Evolutionary conservation across 176 grass and related monocot species (phyloP).

Genomic region (Rhynchospora breviuscula): DNA sequence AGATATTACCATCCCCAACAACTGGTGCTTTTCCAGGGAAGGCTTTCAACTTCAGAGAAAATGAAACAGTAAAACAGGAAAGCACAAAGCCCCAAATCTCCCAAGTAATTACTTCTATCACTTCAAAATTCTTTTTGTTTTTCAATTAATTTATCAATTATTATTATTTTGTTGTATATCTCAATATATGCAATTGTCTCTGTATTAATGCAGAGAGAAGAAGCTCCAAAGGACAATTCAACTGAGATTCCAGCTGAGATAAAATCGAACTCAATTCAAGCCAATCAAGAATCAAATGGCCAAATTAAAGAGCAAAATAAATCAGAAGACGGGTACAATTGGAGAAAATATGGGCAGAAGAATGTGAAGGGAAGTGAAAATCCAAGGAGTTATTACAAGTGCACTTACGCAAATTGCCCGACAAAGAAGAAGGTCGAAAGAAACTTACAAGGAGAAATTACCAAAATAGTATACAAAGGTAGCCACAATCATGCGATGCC

Average conservation of each 20-base stretch:
- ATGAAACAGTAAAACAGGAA: conserved; percentile 43
- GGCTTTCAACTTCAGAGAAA: conserved; percentile 47
- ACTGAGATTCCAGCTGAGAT: conserved; percentile 6
- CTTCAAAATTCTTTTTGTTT: not conserved
- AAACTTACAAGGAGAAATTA: conserved; percentile 68
- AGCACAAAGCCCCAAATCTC: conserved; percentile 19
- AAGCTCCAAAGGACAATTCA: not conserved
- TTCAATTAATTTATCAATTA: not conserved
- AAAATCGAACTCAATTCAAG: not conserved
- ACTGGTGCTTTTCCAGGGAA: conserved; percentile 50
- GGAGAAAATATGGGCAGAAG: conserved; percentile 54
- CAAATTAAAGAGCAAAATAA: conserved; percentile 20
- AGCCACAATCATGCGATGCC: conserved; percentile 76
- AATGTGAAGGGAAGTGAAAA: conserved; percentile 68
- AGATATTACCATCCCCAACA: conserved; percentile 77
- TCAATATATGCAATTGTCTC: not conserved
- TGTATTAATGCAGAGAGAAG: not conserved
- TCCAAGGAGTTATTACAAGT: conserved; percentile 98
- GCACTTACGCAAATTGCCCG: conserved; percentile 66
- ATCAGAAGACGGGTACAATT: conserved; percentile 55
- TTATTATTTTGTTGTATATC: not conserved
- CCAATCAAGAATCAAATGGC: conserved; percentile 10
- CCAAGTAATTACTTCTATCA: conserved; percentile 17
- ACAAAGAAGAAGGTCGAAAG: conserved; percentile 98
- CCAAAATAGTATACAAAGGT: conserved; percentile 92